phyloP scores from a whole-genome alignment of 805 yeast species.

The Starmerella asiatica region DNA sequence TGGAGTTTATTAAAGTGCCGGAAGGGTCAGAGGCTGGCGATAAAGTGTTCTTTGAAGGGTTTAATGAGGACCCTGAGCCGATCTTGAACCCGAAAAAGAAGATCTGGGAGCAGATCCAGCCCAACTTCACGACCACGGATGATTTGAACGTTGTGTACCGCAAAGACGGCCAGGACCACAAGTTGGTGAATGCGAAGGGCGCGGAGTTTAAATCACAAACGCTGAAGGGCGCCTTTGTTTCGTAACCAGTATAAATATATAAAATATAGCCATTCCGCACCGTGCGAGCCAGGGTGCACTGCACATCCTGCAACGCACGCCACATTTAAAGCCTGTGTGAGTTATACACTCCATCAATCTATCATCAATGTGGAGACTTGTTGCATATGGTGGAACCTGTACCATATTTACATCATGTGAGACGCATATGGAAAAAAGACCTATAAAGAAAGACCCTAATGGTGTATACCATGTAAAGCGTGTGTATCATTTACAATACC shows the following conservation, averaged over 20 bases:
- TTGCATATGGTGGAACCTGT: too few relatives aligned
- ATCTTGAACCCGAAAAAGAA: constrained; percentile 96
- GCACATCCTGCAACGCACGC: too few relatives aligned
- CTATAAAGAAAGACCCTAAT: too few relatives aligned
- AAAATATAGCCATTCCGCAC: too few relatives aligned
- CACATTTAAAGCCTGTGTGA: too few relatives aligned
- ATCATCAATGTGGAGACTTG: too few relatives aligned
- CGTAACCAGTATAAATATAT: constrained; percentile 32
- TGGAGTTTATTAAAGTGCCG: constrained; percentile 93
- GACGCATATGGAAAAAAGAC: too few relatives aligned
- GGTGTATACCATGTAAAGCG: too few relatives aligned
- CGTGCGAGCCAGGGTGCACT: too few relatives aligned
- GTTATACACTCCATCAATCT: too few relatives aligned
- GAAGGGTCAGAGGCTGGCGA: constrained; percentile 89
- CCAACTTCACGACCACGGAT: constrained; percentile 70
- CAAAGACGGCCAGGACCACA: constrained; percentile 55
- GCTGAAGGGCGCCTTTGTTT: constrained; percentile 64
- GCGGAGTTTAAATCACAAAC: constrained; percentile 62
- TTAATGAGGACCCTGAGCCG: constrained; percentile 75
- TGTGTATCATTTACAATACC: too few relatives aligned
- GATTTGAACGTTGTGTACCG: constrained; percentile 66
- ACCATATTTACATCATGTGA: too few relatives aligned
- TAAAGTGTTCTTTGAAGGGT: constrained; percentile 87
- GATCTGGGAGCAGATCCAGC: constrained; percentile 92
- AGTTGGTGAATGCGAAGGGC: constrained; percentile 68